Evolutionary conservation across 2,329 filamentous ascomycete genomes (phyloP), one percentile per base, ranked within the genome.

Genomic region (Hypoxylon sp.): DNA sequence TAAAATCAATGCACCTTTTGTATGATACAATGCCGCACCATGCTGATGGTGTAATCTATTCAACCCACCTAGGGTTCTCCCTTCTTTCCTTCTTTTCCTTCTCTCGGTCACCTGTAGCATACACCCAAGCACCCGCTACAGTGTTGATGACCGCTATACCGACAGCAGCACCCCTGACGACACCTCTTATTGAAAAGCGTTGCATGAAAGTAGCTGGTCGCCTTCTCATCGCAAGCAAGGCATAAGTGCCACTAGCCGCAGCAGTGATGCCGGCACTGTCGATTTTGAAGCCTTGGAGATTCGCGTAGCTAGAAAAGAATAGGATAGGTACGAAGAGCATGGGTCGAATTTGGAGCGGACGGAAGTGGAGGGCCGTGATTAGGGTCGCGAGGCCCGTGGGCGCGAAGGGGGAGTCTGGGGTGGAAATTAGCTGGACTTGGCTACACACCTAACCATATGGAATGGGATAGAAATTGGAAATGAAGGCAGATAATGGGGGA

Each of bases 241-340:
- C 83, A 75, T 89, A 89, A 14, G 88, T 80, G 30, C 86, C 87
- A 48, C 84, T 87, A 79, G 85, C 86, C 14, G 87, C 86, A 57
- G 85, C 85, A 0, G 84, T 82, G 62, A 89, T 78, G 55, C 86
- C 87, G 2, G 86, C 87, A 62, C 82, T 82, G 74, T 87, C 86
- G 56, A 85, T 86, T 67, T 83, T 83, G 79, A 85, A 88, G 64
- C 87, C 87, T 19, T 86, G 85, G 5, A 89, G 82, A 76, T 87
- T 88, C 73, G 88, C 82, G 79, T 89, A 89, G 75, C 82, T 84
- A 59, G 83, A 81, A 78, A 89, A 87, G 61, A 87, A 77, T 32
- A 89, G 82, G 25, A 85, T 80, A 23, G 84, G 84, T 70, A 85
- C 79, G 74, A 86, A 82, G 55, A 82, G 72, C 73, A 88, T 81